These are phyloP conservation scores for Cercophora samala DNA, from an alignment of 495 filamentous ascomycete genomes.

Conservation along the genomic window DNA sequence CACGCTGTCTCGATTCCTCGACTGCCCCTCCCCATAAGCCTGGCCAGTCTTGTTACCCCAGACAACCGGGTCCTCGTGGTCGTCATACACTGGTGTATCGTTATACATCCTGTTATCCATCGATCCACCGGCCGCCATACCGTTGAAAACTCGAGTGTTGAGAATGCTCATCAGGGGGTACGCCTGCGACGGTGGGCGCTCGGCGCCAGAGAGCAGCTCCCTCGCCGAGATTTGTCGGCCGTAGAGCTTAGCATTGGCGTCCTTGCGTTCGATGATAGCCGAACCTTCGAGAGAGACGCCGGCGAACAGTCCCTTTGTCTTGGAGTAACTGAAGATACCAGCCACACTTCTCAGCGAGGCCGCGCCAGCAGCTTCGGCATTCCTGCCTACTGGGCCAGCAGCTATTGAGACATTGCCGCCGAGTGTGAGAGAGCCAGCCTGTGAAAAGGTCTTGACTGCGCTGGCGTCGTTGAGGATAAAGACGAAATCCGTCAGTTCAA, in stretches of 20 bases:
- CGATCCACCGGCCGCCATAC: conserved; percentile 46
- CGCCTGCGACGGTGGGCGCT: conserved; percentile 76
- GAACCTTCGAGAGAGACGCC: conserved; percentile 92
- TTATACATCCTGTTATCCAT: conserved; percentile 79
- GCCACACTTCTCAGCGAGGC: conserved; percentile 87
- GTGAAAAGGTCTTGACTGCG: conserved; percentile 92
- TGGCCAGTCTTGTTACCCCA: conserved; percentile 80
- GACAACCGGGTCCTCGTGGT: conserved; percentile 82
- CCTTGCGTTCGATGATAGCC: conserved; percentile 84
- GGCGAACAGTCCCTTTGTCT: conserved; percentile 95
- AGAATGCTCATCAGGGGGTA: conserved; percentile 80
- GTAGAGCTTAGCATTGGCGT: conserved; percentile 97
- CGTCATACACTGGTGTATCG: conserved; percentile 88
- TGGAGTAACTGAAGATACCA: conserved; percentile 91
- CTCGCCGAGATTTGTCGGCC: conserved; percentile 73
- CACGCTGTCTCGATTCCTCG: conserved; percentile 46
- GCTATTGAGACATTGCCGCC: conserved; percentile 97
- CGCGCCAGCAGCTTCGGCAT: conserved; percentile 93
- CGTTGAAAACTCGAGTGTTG: conserved; percentile 78
- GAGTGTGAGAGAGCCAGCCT: conserved; percentile 82
- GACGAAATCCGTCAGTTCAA: conserved; percentile 97
- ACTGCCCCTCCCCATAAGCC: conserved; percentile 71
- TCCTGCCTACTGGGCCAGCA: conserved; percentile 87
- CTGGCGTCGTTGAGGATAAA: conserved; percentile 94
- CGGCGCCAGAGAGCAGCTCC: conserved; percentile 72